Base-by-base conservation (phyloP, 2,329 filamentous ascomycete genomes). In the Aspergillus cejpii region DNA sequence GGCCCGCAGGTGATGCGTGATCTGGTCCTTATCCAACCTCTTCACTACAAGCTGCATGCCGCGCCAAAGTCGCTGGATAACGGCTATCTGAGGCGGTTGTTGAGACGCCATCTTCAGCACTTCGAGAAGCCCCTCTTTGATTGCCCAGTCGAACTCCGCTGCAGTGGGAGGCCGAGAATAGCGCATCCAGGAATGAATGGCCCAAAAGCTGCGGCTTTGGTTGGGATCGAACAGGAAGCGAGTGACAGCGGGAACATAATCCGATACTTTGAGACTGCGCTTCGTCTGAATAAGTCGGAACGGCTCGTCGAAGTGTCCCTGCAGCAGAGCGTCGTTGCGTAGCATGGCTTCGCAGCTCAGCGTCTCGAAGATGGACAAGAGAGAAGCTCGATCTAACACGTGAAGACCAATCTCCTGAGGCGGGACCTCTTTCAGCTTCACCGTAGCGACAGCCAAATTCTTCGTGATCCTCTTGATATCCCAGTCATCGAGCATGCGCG, bases 351-450 rank as follows among this genome's bases (percentile, higher is more conserved):
- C 80, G 64, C 85, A 94, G 63, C 89, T 94, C 41, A 97, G 71
- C 0, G 85, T 84, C 64, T 97, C 91, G 57, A 94, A 95, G 23
- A 97, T 79, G 8, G 87, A 84, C 47, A 92, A 78, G 40, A 94
- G 78, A 5, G 87, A 80, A 21, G 78, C 71, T 1, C 76, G 69
- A 21, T 78, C 74, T 20, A 81, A 63, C 20, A 72, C 65, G 41
- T 66, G 64, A 27, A 79, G 69, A 17, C 68, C 72, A 29, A 79
- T 73, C 45, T 74, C 59, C 34, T 75, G 68, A 3, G 73, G 70
- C 2, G 78, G 72, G 6, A 75, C 63, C 10, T 65, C 65, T 47
- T 70, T 67, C 31, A 84, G 74, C 41, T 76, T 75, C 2, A 72
- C 60, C 41, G 75, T 72, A 2, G 81, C 81, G 54, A 69, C 74